Base-by-base conservation (phyloP, 2,329 filamentous ascomycete genomes). In the Arachnomyces sp. region DNA sequence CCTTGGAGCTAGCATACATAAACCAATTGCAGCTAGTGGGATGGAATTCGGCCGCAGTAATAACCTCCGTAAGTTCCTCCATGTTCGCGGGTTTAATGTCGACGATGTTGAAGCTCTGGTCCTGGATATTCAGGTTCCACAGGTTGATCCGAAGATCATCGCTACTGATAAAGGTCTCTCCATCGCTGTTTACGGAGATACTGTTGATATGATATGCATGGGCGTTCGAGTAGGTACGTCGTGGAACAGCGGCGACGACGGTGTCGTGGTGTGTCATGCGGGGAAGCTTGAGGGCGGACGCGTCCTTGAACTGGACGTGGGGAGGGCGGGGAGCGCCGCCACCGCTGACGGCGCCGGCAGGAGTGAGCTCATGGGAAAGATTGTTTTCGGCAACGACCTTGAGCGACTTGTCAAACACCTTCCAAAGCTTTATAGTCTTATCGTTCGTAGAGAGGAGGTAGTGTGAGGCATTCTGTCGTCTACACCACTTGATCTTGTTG, bases 401-500 rank as follows among this genome's bases (percentile, higher is more conserved):
- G 58, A 98, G 76, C 40, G 90, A 96, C 73, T 98, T 98, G 70
- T 98, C 92, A 57, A 96, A 98, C 37, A 98, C 90, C 66, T 98
- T 98, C 92, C 92, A 98, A 52, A 98, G 74, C 73, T 98, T 98
- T 76, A 98, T 98, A 31, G 92, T 98, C 74, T 98, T 98, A 73
- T 98, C 92, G 63, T 98, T 98, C 55, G 92, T 98, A 32, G 92
- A 96, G 42, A 98, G 79, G 38, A 98, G 79, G 66, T 94, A 98
- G 70, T 98, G 92, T 41, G 92, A 96, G 46, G 90, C 85, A 73
- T 98, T 98, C 68, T 96, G 90, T 67, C 92, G 82, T 60, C 84
- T 82, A 66, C 92, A 98, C 92, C 92, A 98, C 68, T 96, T 98
- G 71, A 98, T 98, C 75, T 98, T 98, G 77, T 98, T 98, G 76